Base-by-base conservation (phyloP, 208 protist genomes). In the Trypanosomatidae sp. region DNA sequence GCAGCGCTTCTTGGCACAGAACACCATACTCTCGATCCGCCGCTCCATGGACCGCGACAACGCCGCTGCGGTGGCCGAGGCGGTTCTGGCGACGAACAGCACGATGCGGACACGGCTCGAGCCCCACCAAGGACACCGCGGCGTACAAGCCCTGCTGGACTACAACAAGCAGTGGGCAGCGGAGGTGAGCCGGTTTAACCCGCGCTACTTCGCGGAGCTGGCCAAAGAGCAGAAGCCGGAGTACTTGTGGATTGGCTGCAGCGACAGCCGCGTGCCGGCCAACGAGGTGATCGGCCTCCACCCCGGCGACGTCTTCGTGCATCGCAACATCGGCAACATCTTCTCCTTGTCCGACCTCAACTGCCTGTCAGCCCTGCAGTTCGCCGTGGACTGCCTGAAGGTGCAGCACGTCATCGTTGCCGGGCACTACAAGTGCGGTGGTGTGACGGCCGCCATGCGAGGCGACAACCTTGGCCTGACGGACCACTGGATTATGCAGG, bases 301-400 rank as follows among this genome's bases (percentile, higher is more conserved):
- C 62, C 90, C 91, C 6, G 97, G 95, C 52, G 88, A 98, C 68
- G 75, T 98, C 33, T 99, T 99, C 82, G 95, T 98, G 33, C 95
- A 98, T 74, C 86, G 97, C 44, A 99, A 99, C 82, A 93, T 99
- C 44, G 97, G 92, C n/a, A 98, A 98, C 73, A 90, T 98, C 25
- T 87, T 97, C 13, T 87, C 79, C 68, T 90, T 95, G 75, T 92
- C 87, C 25, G 95, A 98, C 73, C 71, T 98, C 12, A 98, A 98
- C 85, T 81, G 78, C 25, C 86, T 98, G 4, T 88, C 95, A 0
- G 95, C 97, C 19, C 67, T 99, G 30, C 92, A 98, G 78, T 99
- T 94, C 78, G 95, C 96, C 0, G 92, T 99, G 13, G 93, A 98
- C 36, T 90, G 97, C 49, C 83, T 99, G 17, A 88, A 97, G 67